phyloP scores from a whole-genome alignment of 176 grass and related monocot species.

The Microstegium vimineum region DNA sequence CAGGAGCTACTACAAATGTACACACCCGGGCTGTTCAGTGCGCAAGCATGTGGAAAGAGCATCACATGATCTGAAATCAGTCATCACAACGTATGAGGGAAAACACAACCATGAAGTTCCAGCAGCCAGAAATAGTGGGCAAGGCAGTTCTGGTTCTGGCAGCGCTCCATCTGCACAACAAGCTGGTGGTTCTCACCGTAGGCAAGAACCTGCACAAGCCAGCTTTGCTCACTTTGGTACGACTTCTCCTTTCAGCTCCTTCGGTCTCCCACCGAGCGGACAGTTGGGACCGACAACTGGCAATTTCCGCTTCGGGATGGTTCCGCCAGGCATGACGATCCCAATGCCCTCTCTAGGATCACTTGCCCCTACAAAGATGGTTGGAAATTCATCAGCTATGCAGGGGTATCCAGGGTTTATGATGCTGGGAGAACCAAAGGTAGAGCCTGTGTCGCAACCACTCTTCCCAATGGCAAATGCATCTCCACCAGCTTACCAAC shows the following conservation, averaged over 20 bases:
- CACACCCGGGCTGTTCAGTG: constrained; percentile 71
- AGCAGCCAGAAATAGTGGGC: constrained; percentile 79
- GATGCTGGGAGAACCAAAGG: constrained; percentile 62
- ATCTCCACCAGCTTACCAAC: constrained; percentile 42
- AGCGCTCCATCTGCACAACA: constrained; percentile 11
- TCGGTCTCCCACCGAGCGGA: constrained; percentile 31
- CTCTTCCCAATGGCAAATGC: constrained; percentile 31
- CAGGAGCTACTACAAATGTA: constrained; percentile 99
- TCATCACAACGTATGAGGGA: constrained; percentile 92
- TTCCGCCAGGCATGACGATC: constrained; percentile 52
- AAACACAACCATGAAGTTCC: constrained; percentile 99
- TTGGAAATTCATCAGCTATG: constrained; percentile 26
- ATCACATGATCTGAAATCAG: constrained; percentile 97
- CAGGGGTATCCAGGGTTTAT: constrained; percentile 44
- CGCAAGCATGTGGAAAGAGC: constrained; percentile 97
- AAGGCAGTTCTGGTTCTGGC: constrained; percentile 28
- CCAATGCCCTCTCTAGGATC: constrained; percentile 48
- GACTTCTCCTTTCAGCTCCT: constrained; percentile 45
- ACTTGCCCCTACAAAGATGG: constrained; percentile 37
- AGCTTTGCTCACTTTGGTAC: constrained; percentile 37
- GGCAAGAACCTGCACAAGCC: constrained; percentile 32
- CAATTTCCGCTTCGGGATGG: constrained; percentile 58
- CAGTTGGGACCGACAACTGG: constrained; percentile 42
- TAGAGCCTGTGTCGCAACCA: constrained; percentile 27
- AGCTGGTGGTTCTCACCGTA: constrained; percentile 29